phyloP scores from a whole-genome alignment of 306 rosid genomes.

The Cucumis sativus region DNA sequence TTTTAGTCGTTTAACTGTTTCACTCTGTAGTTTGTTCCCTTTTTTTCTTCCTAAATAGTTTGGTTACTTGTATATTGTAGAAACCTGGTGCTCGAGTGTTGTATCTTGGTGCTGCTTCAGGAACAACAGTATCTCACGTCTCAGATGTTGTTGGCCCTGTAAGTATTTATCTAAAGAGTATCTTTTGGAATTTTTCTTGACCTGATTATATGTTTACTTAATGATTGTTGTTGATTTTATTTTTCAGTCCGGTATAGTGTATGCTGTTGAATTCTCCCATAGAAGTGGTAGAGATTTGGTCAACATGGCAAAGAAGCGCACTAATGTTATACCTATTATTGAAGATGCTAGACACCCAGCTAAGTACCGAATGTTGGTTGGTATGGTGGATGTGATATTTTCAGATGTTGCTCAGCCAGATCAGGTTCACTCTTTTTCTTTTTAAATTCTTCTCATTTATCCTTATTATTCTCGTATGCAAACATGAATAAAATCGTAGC shows the following conservation, averaged over 20 bases:
- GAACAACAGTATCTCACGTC: conserved; percentile 94
- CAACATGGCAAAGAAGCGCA: conserved; percentile 89
- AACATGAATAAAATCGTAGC: too few relatives aligned
- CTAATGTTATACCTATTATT: conserved; percentile 80
- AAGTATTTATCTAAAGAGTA: conserved; percentile 9
- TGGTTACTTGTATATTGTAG: conserved; percentile 8
- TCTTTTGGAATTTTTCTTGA: not conserved
- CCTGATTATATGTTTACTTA: not conserved
- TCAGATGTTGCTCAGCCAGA: conserved; percentile 99
- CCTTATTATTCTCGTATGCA: not conserved
- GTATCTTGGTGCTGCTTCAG: conserved; percentile 94
- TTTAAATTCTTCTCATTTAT: not conserved
- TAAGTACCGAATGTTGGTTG: conserved; percentile 81
- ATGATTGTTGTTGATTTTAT: not conserved
- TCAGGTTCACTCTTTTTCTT: conserved; percentile 37
- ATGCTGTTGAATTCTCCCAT: conserved; percentile 93
- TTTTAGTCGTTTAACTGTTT: not conserved
- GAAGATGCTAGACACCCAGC: conserved; percentile 98
- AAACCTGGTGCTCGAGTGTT: conserved; percentile 77
- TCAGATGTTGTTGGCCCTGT: conserved; percentile 93
- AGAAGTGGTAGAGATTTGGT: conserved; percentile 95
- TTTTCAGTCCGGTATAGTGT: conserved; percentile 63
- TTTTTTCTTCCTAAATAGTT: too few relatives aligned
- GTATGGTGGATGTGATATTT: conserved; percentile 98
- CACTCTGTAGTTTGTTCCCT: too few relatives aligned